phyloP scores from a whole-genome alignment of 768 basidiomycete genomes.

The Suillus bovinus region DNA sequence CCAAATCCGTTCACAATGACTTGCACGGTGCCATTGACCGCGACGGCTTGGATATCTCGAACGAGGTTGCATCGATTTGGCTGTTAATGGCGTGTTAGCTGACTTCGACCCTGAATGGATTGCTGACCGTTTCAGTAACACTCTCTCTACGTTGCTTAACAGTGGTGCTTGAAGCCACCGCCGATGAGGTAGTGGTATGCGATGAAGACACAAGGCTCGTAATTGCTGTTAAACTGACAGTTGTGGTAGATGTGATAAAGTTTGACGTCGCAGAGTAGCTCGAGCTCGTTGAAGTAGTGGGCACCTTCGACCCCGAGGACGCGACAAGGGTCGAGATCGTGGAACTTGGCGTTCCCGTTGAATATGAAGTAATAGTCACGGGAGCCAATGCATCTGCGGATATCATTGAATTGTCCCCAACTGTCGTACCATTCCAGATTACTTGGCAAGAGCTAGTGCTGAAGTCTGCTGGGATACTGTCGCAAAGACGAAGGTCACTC shows the following conservation, averaged over 20 bases:
- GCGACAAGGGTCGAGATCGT: not conserved
- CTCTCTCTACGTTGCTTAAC: not conserved
- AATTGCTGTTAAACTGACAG: not conserved
- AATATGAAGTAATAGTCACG: not conserved
- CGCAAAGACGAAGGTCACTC: constrained; percentile 57
- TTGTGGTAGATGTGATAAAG: not conserved
- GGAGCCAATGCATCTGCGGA: not conserved
- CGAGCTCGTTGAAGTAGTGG: not conserved
- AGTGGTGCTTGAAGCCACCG: not conserved
- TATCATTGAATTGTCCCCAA: constrained; percentile 10
- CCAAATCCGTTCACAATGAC: constrained; percentile 38
- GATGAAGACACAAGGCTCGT: not conserved
- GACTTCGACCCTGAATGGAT: not conserved
- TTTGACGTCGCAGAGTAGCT: too few species aligned
- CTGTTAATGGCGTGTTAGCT: not conserved
- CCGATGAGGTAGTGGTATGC: constrained; percentile 1
- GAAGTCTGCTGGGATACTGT: constrained; percentile 43
- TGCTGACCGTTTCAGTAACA: not conserved
- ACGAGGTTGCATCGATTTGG: constrained; percentile 13
- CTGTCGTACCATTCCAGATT: constrained; percentile 51
- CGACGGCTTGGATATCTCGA: constrained; percentile 29
- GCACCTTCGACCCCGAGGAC: not conserved
- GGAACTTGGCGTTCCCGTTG: not conserved
- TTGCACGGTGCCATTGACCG: constrained; percentile 19
- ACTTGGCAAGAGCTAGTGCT: constrained; percentile 44